Conservation (phyloP, 1,284 basidiomycete genomes). For the Xanthoconium separans region DNA sequence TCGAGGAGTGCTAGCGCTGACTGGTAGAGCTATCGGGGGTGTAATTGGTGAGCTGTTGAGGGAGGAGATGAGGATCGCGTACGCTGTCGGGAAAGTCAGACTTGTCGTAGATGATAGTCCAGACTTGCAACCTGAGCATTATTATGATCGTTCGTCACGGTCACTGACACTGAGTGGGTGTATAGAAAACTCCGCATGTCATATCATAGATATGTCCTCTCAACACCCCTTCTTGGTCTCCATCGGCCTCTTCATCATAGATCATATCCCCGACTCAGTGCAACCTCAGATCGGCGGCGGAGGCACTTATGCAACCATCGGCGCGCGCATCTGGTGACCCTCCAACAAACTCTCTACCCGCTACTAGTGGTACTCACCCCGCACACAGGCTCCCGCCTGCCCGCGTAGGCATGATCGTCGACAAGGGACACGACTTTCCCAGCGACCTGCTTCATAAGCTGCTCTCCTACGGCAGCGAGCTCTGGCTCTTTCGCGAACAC, state of each 20-base stretch:
- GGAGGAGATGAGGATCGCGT: conserved; percentile 19
- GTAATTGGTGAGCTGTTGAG: too few species aligned
- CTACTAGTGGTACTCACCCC: not conserved
- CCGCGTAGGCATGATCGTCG: conserved; percentile 79
- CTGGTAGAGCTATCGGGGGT: conserved; percentile 50
- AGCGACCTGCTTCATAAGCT: conserved; percentile 54
- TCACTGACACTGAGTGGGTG: too few species aligned
- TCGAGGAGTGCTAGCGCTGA: conserved; percentile 57
- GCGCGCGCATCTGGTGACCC: conserved; percentile 75
- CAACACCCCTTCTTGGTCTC: conserved; percentile 46
- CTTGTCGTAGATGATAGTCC: conserved; percentile 53
- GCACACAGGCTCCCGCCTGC: conserved; percentile 57
- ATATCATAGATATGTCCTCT: too few species aligned
- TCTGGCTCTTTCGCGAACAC: conserved; percentile 78
- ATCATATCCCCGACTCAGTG: conserved; percentile 46
- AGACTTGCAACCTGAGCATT: conserved; percentile 41
- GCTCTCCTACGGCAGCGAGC: conserved; percentile 65
- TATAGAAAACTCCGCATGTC: conserved; percentile 24
- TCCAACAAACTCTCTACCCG: not conserved
- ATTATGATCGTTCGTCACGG: conserved; percentile 37
- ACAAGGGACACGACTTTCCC: conserved; percentile 82
- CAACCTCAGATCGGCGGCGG: conserved; percentile 76
- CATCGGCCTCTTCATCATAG: conserved; percentile 90
- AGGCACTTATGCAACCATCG: conserved; percentile 77
- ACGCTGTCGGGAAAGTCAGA: conserved; percentile 54